Base-by-base conservation (phyloP, 2,329 filamentous ascomycete species). In the Delphinella strobiligena region DNA sequence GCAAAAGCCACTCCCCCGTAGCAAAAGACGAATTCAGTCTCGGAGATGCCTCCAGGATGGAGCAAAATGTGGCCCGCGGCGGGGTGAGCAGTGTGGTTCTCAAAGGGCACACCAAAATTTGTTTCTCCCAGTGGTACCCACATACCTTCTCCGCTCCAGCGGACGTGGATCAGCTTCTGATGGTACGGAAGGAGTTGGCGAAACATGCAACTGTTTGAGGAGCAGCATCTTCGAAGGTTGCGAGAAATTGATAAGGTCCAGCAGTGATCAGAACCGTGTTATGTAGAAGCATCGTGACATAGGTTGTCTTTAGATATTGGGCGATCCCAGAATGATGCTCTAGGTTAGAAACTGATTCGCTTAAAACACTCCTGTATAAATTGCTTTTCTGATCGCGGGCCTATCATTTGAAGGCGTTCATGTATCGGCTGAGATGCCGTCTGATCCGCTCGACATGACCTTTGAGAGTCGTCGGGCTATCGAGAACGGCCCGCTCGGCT, bases 21-120 rank as follows among this genome's bases (percentile, higher is more conserved):
- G 34, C 34, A 36, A n/a, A 36, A 36, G 11, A 36, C 9, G 7
- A 36, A 19, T 16, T 36, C 34, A 3, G 34, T 36, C 4, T 36
- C 34, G 2, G 34, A 36, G 3, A 4, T 24, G 12, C 34, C 34
- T 9, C 34, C 34, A 1, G 34, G 34, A 36, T 36, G 29, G 11
- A 36, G 29, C 7, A 36, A 16, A 4, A 36, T 36, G 14, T 36
- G 34, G 19, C 34, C 34, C 9, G 34, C 34, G n/a, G 34, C 18
- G 17, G 34, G 34, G 16, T 36, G 34, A 11, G 34, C 18, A 8
- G 34, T 36, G 15, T 36, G 34, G 15, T 36, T 36, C n/a, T 36
- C 34, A 4, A 36, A 36, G 1, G 2, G 19, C 4, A 36, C 19
- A 14, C 15, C 15, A 19, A 36, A 36, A 15, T 36, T 19, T 36